Conservation (phyloP, 768 basidiomycete species). For the Pleurotus giganteus region DNA sequence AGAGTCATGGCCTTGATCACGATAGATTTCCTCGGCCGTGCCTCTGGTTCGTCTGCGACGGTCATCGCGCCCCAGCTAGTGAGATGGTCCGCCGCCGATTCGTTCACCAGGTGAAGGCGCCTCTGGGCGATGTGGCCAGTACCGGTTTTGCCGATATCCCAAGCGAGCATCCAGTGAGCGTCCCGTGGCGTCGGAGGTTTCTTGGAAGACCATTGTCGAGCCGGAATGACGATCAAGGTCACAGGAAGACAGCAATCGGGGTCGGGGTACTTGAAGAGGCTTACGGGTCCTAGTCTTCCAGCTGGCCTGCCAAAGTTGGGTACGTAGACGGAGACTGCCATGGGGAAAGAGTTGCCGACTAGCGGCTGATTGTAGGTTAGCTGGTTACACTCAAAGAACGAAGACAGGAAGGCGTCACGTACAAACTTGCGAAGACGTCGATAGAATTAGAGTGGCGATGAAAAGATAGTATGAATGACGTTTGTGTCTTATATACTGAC, state of each 20-base stretch:
- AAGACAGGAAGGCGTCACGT: too few species aligned
- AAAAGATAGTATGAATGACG: too few species aligned
- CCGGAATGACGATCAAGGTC: background rate
- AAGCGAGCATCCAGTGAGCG: constrained; percentile 2
- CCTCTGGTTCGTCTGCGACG: background rate
- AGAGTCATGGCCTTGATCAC: background rate
- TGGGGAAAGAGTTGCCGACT: too few species aligned
- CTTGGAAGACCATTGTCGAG: background rate
- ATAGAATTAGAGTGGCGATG: too few species aligned
- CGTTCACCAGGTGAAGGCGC: background rate
- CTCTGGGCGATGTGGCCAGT: background rate
- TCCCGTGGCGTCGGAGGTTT: background rate
- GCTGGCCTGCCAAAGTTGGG: background rate
- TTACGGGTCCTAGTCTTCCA: background rate
- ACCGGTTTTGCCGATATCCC: background rate
- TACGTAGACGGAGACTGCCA: background rate
- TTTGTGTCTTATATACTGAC: too few species aligned
- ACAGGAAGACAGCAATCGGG: background rate
- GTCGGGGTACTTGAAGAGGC: background rate
- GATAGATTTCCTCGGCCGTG: background rate
- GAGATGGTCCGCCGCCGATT: background rate
- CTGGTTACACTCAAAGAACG: too few species aligned
- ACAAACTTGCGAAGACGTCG: too few species aligned
- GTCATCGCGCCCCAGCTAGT: constrained; percentile 1
- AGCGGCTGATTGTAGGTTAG: too few species aligned